Base-by-base conservation (phyloP, 768 basidiomycete species). In the Auricularia sp. region DNA sequence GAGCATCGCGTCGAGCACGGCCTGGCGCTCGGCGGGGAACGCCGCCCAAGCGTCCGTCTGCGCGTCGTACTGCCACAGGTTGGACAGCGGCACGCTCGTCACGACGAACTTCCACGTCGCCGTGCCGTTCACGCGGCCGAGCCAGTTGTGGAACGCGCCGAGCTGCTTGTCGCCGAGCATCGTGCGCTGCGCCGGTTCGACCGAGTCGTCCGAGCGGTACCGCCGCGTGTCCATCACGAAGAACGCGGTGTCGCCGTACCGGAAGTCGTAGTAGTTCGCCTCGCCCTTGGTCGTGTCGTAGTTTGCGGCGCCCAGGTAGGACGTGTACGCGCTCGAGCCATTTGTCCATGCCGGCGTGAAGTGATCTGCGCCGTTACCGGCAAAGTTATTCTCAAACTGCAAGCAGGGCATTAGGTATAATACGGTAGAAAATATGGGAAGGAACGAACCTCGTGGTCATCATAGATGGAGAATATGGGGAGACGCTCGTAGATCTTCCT, bases 51-150 rank as follows among this genome's bases (percentile, higher is more conserved):
- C 84, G 70, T 89, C 87, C n/a, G 71, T 70, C 63, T 78, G 77
- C 2, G 83, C 85, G 68, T 86, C 84, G 66, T 81, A 76, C 0
- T 77, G 80, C 88, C 88, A 90, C 10, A 90, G 81, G 0, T 83
- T 82, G 42, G 87, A 87, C 73, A 92, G 85, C 0, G 89, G 90
- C 2, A 90, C 87, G 14, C 86, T 87, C 12, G 83, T 81, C 43
- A 88, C 80, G 67, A 92, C 78, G 70, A 92, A 90, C 74, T 91
- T 91, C 80, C 87, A 91, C 0, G 86, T 83, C 7, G 84, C 77
- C 0, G 90, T 91, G 62, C 75, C 71, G 74, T 91, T 91, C 23
- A 86, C 87, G 78, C 78, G 78, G 14, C 77, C 76, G 1, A 88
- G 77, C 90, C 90, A 91, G 63, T 80, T 73, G 66, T 83, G 75